Evolutionary conservation across 257 asterid species (phyloP), one percentile per base, ranked within the genome.

Genomic region (Scutellaria baicalensis): DNA sequence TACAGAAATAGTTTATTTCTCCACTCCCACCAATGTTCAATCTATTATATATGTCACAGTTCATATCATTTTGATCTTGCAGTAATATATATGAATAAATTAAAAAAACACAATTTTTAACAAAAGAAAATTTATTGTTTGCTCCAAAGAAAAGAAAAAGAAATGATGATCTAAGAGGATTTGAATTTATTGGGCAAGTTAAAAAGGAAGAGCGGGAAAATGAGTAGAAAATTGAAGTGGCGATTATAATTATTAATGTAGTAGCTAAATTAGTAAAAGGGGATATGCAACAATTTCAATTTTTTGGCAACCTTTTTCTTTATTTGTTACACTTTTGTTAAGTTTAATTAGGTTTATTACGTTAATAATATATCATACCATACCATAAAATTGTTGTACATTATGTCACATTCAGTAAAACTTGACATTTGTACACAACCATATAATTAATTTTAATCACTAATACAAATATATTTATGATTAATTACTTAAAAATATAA

Each of bases 141-240:
- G n/a, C n/a, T n/a, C n/a, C n/a, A n/a, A n/a, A 39, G 20, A 35
- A 36, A 52, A 67, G 14, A n/a, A 10, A 38, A 23, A 59, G 3
- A 61, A 62, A 49, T 39, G 8, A 1, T 3, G 9, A 9, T 27
- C 4, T 27, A 27, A 27, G 2, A 1, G 16, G 39, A 50, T 42
- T 42, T n/a, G n/a, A n/a, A n/a, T n/a, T 52, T 20, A 17, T 51
- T 17, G 50, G 44, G 35, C 27, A 66, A 66, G 39, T 66, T 71
- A 44, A 61, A 77, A 38, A 40, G 16, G 52, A 61, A 72, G 78
- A 67, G 81, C 78, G 81, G 75, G 78, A 71, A 77, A 71, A 69
- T 17, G 27, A 52, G 71, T 49, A 6, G 23, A 16, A 51, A 51
- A 51, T n/a, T 8, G 21, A 49, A 69, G 21, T 45, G 77, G 17